Conservation (phyloP, 2,329 filamentous ascomycete genomes). For the Ophiosphaerella herpotricha region DNA sequence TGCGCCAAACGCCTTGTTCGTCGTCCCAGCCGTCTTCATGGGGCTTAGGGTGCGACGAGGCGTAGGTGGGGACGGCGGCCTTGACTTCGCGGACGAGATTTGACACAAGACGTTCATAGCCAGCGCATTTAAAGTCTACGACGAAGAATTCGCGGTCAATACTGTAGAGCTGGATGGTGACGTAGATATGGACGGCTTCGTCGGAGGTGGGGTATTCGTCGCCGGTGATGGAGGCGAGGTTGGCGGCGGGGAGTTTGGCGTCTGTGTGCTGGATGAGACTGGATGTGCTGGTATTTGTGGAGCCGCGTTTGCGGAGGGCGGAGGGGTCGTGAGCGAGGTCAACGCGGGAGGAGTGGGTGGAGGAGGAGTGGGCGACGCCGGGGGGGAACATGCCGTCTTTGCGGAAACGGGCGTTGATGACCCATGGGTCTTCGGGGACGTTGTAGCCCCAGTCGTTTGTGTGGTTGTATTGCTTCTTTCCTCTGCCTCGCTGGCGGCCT, state of each 20-base stretch:
- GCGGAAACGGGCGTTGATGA: slow-evolving; percentile 86
- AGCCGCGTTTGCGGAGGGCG: slow-evolving; percentile 33
- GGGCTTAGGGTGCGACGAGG: slow-evolving; percentile 12
- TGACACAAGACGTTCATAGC: slow-evolving; percentile 83
- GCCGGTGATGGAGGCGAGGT: slow-evolving; percentile 14
- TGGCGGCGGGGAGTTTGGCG: slow-evolving; percentile 22
- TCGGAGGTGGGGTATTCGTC: slow-evolving; percentile 50
- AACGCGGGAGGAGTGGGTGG: slow-evolving; percentile 54
- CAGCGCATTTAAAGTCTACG: slow-evolving; percentile 97
- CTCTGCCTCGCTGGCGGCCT: slow-evolving; percentile 38
- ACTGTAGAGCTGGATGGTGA: slow-evolving; percentile 72
- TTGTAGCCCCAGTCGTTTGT: slow-evolving; percentile 69
- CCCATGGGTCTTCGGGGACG: slow-evolving; percentile 93
- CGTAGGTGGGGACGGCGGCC: slow-evolving; percentile 25
- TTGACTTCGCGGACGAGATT: slow-evolving; percentile 49
- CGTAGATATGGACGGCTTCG: slow-evolving; percentile 85
- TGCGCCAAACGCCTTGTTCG: slow-evolving; percentile 40
- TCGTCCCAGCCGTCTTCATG: slow-evolving; percentile 42
- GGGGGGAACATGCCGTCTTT: slow-evolving; percentile 74
- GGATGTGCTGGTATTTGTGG: slow-evolving; percentile 37
- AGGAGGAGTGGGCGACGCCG: slow-evolving; percentile 54
- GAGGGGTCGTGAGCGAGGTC: slow-evolving; percentile 48
- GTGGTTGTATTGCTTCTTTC: slow-evolving; percentile 49
- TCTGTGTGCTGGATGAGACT: slow-evolving; percentile 38
- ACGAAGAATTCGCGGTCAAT: slow-evolving; percentile 92